Percentiles rank a stretch among this genome's conserved stretches.
Conservation (phyloP, 805 yeast species). For the Candida boidinii region DNA sequence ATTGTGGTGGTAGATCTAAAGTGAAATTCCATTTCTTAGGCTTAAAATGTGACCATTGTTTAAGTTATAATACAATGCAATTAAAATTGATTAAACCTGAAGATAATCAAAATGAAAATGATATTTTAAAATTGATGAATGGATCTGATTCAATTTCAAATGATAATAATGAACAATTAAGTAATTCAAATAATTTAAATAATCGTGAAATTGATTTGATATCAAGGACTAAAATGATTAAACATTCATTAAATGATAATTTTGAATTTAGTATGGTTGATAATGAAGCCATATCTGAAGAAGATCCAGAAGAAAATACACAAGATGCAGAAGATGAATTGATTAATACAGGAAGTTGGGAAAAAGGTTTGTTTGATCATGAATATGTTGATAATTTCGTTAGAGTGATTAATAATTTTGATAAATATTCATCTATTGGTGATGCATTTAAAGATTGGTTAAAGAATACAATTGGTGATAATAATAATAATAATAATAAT, state of each 20-base stretch:
- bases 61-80: slow-evolving; percentile 81
- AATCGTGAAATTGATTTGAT: background rate
- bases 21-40: slow-evolving; percentile 80
- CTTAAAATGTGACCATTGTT: slow-evolving; percentile 77
- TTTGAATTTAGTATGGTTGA: background rate
- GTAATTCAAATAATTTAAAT: background rate
- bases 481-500: background rate
- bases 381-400: slow-evolving; percentile 24
- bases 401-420: slow-evolving; percentile 25
- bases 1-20: slow-evolving; percentile 76
- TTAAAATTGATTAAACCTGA: slow-evolving; percentile 61
- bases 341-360: background rate
- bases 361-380: slow-evolving; percentile 13
- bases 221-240: background rate
- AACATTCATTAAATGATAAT: background rate
- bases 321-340: background rate
- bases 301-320: background rate
- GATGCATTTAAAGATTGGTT: slow-evolving; percentile 30
- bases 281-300: background rate
- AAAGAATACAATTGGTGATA: slow-evolving; percentile 6
- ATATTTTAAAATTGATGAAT: too few species aligned
- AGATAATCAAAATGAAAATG: slow-evolving; percentile 20
- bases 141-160: slow-evolving; percentile 3
- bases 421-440: slow-evolving; percentile 22
- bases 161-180: slow-evolving; percentile 1